A percentile compares a stretch with the other conserved stretches of the same genome.
Conservation (phyloP, 805 yeast species). For the Debaryomyces prosopidis region DNA sequence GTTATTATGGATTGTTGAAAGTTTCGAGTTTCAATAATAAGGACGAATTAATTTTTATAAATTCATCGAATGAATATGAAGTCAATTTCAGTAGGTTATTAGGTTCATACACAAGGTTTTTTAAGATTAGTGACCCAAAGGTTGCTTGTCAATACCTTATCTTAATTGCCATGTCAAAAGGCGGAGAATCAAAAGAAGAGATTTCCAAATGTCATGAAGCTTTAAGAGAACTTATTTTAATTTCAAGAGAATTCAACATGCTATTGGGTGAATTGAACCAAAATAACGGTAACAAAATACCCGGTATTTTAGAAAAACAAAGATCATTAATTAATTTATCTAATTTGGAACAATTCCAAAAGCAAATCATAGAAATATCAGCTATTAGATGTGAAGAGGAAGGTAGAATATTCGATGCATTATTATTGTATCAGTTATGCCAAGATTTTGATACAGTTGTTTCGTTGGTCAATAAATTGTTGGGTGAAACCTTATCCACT, state of each 20-base stretch:
- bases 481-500: conserved; percentile 75
- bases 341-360: conserved; percentile 60
- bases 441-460: conserved; percentile 86
- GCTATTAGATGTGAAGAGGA: conserved; percentile 89
- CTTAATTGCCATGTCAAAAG: conserved; percentile 56
- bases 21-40: conserved; percentile 36
- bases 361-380: conserved; percentile 76
- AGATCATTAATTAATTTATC: conserved; percentile 61
- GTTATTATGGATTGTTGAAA: conserved; percentile 68
- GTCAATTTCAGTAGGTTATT: conserved; percentile 61
- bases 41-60: conserved; percentile 37
- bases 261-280: conserved; percentile 81
- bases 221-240: conserved; percentile 77
- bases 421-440: conserved; percentile 81
- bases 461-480: conserved; percentile 65
- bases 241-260: conserved; percentile 79
- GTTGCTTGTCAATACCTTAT: conserved; percentile 89
- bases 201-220: conserved; percentile 70
- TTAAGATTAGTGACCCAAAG: conserved; percentile 82
- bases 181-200: conserved; percentile 42
- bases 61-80: conserved; percentile 33
- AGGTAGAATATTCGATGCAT: conserved; percentile 83
- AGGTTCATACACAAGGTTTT: conserved; percentile 79
- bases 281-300: conserved; percentile 66
- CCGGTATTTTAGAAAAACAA: conserved; percentile 84